Evolutionary conservation across 108 stramenopile genomes (phyloP).

Genomic region (Cyclotella sp.): DNA sequence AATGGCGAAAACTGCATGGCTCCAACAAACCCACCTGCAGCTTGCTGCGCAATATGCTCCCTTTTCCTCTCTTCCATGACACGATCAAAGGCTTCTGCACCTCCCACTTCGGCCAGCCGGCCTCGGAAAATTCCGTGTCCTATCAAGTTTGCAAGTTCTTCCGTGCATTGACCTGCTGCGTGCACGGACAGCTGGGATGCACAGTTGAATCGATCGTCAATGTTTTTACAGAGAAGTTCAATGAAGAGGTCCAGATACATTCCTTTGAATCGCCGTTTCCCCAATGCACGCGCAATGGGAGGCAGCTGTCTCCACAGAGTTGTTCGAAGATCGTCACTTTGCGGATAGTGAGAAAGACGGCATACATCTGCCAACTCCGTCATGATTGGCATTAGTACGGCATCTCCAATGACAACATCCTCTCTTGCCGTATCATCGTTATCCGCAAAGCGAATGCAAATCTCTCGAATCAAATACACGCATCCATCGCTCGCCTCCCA

Average conservation of each 20-base stretch:
- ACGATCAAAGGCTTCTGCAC: conserved; percentile 70
- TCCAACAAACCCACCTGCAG: conserved; percentile 26
- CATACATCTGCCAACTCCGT: conserved; percentile 81
- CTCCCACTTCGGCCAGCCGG: conserved; percentile 71
- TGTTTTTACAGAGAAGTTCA: conserved; percentile 72
- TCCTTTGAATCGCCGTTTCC: conserved; percentile 84
- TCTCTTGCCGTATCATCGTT: conserved; percentile 47
- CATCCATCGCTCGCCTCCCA: conserved; percentile 98
- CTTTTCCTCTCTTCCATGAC: conserved; percentile 70
- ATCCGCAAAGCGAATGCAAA: conserved; percentile 61
- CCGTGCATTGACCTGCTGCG: conserved; percentile 83
- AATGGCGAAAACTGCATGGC: conserved; percentile 16
- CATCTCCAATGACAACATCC: conserved; percentile 53
- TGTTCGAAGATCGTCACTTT: conserved; percentile 79
- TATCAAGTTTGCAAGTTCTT: conserved; percentile 78
- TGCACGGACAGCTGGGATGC: conserved; percentile 83
- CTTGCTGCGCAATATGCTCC: conserved; percentile 20
- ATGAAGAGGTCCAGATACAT: conserved; percentile 81
- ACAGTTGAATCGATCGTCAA: conserved; percentile 61
- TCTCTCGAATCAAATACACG: conserved; percentile 86
- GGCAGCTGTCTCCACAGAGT: conserved; percentile 86
- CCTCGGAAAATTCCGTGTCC: conserved; percentile 79
- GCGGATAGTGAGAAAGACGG: conserved; percentile 85
- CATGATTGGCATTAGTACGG: conserved; percentile 66
- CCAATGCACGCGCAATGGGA: conserved; percentile 73